Evolutionary conservation across 176 grass and related monocot species (phyloP).

Genomic region (Areca catechu): DNA sequence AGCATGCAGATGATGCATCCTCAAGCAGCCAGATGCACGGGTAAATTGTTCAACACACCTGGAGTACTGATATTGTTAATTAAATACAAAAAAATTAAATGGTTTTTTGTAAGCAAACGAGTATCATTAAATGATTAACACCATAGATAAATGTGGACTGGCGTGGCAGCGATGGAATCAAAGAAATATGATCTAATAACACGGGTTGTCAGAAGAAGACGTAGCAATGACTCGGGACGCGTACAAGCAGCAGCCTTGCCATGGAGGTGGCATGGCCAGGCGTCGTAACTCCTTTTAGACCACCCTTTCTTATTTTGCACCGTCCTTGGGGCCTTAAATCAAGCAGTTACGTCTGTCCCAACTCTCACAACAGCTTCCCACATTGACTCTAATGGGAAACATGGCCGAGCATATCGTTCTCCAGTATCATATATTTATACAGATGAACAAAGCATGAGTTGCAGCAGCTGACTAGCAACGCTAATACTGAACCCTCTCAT

Average conservation of each 20-base stretch:
- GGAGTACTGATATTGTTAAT: too few species aligned
- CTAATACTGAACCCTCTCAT: conserved; percentile 39
- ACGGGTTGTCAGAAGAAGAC: not conserved
- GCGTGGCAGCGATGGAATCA: not conserved
- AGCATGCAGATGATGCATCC: too few species aligned
- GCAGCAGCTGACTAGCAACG: not conserved
- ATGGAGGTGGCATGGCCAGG: too few species aligned
- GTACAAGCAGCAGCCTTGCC: too few species aligned
- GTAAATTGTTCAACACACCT: too few species aligned
- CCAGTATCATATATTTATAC: conserved; percentile 1
- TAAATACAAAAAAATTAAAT: too few species aligned
- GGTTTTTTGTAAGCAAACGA: too few species aligned
- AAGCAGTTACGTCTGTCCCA: not conserved
- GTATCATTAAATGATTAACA: too few species aligned
- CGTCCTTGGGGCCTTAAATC: not conserved
- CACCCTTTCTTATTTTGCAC: not conserved
- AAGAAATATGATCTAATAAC: conserved; percentile 5
- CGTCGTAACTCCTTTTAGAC: not conserved
- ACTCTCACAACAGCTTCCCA: too few species aligned
- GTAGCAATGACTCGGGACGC: too few species aligned
- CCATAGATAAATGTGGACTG: not conserved
- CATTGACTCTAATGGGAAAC: too few species aligned
- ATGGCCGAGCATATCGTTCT: not conserved
- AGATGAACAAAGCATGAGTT: not conserved
- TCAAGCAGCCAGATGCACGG: too few species aligned